These are phyloP conservation scores for Posidonia oceanica DNA, from an alignment of 116 monocot genomes.

Conservation along the genomic window DNA sequence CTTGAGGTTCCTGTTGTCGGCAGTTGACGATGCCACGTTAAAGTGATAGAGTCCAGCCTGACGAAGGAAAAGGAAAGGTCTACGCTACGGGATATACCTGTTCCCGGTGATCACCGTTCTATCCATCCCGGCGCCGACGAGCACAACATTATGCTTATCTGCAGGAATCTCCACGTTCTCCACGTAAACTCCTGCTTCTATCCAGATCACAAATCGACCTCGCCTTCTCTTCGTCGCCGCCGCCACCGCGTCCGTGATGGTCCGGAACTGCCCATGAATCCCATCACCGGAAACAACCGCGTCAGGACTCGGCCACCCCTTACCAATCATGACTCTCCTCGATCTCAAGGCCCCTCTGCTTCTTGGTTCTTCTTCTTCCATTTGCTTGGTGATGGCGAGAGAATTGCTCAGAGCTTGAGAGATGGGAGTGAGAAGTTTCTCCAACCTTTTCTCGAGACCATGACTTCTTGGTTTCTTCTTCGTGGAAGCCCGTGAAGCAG, in stretches of 20 bases:
- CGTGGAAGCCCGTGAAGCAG: constrained; percentile 9
- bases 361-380: not conserved
- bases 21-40: not conserved
- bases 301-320: constrained; percentile 30
- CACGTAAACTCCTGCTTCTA: constrained; percentile 39
- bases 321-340: constrained; percentile 18
- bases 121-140: constrained; percentile 15
- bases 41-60: not conserved
- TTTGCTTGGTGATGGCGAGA: constrained; percentile 6
- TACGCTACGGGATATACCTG: not conserved
- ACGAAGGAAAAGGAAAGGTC: not conserved
- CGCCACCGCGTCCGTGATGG: constrained; percentile 48
- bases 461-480: not conserved
- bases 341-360: not conserved
- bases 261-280: constrained; percentile 39
- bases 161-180: constrained; percentile 36
- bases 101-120: constrained; percentile 12
- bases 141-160: constrained; percentile 45
- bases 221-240: constrained; percentile 46
- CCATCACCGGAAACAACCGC: constrained; percentile 56
- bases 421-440: constrained; percentile 8
- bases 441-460: constrained; percentile 17
- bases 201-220: constrained; percentile 48
- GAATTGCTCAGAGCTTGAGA: constrained; percentile 2
- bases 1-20: not conserved